Base-by-base conservation (phyloP, 176 grass and related monocot species). In the Poa annua region DNA sequence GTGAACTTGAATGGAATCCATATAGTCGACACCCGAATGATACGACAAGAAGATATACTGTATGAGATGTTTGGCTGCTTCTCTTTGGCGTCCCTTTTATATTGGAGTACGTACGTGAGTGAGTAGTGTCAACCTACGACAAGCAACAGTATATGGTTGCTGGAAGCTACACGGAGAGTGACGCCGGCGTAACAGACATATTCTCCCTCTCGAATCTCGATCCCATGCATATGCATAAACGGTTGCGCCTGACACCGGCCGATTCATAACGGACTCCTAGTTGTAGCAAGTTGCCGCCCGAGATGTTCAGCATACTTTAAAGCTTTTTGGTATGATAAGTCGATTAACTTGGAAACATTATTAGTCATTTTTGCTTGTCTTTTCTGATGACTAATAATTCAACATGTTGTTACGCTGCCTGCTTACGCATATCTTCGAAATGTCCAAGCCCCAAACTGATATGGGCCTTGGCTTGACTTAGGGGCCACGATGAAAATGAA, bases 161-260 rank as follows among this genome's bases (percentile, higher is more conserved):
- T 9, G 5, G 25, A 29, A 33, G 60, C 12, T 63, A 63, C 60
- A 63, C 25, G 60, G 60, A 63, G 60, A 16, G 25, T 63, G 60
- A 63, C 60, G 60, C 60, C 60, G 60, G 60, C 25, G 60, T 32
- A 63, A 63, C 60, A 7, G 60, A 63, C 29, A 63, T 32, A 62
- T 63, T 63, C 60, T 63, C 60, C 25, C 12, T 63, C 25, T 16
- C 12, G 25, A 3, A n/a, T n/a, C n/a, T 14, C 11, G 24, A 2
- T 63, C 25, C 0, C 25, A 32, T 15, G 25, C 60, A 63, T 29
- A 29, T 32, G 48, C 48, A 50, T 4, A 32, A 63, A 63, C 60
- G 1, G 60, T 63, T 63, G 25, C 5, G 25, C 60, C 12, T 6
- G 60, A 63, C 24, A 63, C 25, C 60, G 2, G 60, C 24, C 13